Evolutionary conservation across 345 rosid species (phyloP), one percentile per base, ranked within the genome.

Genomic region (Microthlaspi erraticum): DNA sequence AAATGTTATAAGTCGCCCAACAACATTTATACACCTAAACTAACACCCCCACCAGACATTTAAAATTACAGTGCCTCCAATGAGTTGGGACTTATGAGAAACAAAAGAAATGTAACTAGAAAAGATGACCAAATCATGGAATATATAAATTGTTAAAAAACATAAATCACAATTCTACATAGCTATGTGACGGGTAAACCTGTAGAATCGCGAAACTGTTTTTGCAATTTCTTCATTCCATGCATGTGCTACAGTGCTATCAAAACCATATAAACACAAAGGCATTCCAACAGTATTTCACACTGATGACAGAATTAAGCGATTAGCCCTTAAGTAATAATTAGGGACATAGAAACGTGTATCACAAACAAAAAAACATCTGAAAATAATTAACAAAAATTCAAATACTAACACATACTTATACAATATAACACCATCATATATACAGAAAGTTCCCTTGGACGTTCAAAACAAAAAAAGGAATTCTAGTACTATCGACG

Each of bases 401-500:
- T 41, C 1, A 33, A 55, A 44, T 5, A 64, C 45, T 17, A 54
- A 72, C n/a, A 44, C 36, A 50, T 17, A 66, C 41, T 26, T 26
- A 26, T 26, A 26, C 29, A 26, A 58, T 42, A 49, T 41, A 66
- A 50, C 78, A 66, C 31, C 63, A 53, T 23, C 11, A 5, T 61
- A 52, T 68, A 23, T 54, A 74, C 63, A 67, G 23, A 51, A 42
- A 60, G 52, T 49, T 32, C 53, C 66, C 61, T 58, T 57, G 10
- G 54, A 36, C 46, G 14, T 13, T 18, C 20, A 57, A 55, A 44
- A 42, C 14, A 38, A 39, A 31, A 65, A 38, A 18, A 50, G 19
- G 52, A 49, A 66, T 1, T 74, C 46, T 67, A 66, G 60, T 58
- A 74, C 49, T 34, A 33, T 44, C 53, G 55, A 74, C 34, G 78